These are phyloP conservation scores for Beauveria sp. DNA, from an alignment of 2,329 filamentous ascomycete genomes.

Conservation along the genomic window DNA sequence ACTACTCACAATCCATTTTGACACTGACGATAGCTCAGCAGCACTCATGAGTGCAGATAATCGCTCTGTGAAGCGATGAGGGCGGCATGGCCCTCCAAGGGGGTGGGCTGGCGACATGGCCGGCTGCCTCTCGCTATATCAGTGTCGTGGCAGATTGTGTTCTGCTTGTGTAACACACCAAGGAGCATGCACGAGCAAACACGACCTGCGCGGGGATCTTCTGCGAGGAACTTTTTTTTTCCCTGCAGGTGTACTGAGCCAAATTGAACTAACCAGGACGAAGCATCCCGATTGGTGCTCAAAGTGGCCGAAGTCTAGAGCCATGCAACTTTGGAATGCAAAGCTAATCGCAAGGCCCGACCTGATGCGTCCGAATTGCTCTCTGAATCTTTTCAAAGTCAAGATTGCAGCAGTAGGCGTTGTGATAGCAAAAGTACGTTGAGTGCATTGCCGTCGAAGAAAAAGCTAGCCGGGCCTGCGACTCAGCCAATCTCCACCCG, in stretches of 20 bases:
- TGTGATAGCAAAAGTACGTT: background rate
- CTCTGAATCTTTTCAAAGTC: background rate
- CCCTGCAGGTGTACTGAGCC: background rate
- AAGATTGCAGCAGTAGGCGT: background rate
- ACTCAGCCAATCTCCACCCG: background rate
- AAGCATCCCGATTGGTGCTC: background rate
- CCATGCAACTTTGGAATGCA: background rate
- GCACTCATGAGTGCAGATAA: background rate
- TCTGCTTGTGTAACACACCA: background rate
- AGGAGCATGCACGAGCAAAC: background rate
- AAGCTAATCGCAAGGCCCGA: background rate
- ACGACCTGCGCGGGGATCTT: background rate
- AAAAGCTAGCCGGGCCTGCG: background rate
- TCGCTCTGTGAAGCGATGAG: slow-evolving; percentile 1
- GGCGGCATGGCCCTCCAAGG: background rate
- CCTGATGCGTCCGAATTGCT: background rate
- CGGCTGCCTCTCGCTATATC: background rate
- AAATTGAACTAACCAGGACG: too few species aligned
- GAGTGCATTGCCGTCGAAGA: background rate
- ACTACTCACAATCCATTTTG: slow-evolving; percentile 24
- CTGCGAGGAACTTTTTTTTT: background rate
- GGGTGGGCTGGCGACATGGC: background rate
- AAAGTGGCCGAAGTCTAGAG: background rate
- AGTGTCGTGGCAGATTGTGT: background rate
- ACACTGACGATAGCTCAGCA: slow-evolving; percentile 23